Conservation (phyloP, 108 stramenopile species). For the Schizochytrium sp. region DNA sequence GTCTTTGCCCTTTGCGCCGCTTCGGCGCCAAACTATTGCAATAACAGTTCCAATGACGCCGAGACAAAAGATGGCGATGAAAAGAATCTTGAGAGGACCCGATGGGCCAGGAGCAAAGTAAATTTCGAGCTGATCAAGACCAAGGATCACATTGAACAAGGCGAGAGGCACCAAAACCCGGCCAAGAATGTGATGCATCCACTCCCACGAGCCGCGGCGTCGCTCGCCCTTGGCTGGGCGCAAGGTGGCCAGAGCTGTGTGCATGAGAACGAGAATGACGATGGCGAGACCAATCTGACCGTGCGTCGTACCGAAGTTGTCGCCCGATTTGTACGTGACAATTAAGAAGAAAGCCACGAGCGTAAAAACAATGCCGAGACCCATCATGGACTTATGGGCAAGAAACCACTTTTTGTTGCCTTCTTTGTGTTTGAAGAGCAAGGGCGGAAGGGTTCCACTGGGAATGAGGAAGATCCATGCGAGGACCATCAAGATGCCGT, state of each 20-base stretch:
- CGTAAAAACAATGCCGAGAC: background rate
- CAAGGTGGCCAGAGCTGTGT: background rate
- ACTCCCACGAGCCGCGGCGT: background rate
- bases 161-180: background rate
- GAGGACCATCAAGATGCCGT: background rate
- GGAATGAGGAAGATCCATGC: background rate
- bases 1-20: no score
- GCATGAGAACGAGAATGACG: background rate
- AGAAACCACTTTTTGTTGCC: background rate
- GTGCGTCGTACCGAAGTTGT: background rate
- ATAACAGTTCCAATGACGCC: no score
- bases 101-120: background rate
- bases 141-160: background rate
- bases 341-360: background rate
- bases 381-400: background rate
- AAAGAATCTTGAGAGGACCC: no score
- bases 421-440: background rate
- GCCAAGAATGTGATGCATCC: background rate
- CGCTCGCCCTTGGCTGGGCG: background rate
- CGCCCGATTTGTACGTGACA: background rate
- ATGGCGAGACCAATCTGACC: background rate
- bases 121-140: background rate
- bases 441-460: background rate
- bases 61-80: no score
- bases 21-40: no score